phyloP scores from a whole-genome alignment of 257 asterid genomes.

The Solanum medicagineum region DNA sequence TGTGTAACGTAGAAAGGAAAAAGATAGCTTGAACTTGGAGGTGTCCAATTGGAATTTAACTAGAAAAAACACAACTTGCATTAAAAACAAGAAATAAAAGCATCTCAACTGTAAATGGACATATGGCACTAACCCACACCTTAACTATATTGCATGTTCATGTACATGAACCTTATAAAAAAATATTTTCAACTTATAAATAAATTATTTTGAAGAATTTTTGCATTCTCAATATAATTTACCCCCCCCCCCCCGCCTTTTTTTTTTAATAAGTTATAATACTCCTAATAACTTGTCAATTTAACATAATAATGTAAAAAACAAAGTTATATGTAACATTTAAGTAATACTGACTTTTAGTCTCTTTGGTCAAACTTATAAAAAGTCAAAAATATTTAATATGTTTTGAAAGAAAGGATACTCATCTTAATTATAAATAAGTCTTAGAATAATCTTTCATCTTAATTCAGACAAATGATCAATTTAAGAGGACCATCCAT shows the following conservation, averaged over 20 bases:
- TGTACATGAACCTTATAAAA: background rate
- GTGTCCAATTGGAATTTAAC: background rate
- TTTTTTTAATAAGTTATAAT: background rate
- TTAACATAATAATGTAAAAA: background rate
- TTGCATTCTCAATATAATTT: too few relatives aligned
- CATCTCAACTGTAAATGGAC: slow-evolving; percentile 1
- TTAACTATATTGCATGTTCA: background rate
- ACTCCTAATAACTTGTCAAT: background rate
- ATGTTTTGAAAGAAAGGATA: background rate
- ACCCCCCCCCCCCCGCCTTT: too few relatives aligned
- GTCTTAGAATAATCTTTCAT: too few relatives aligned
- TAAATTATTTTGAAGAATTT: too few relatives aligned
- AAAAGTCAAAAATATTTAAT: too few relatives aligned
- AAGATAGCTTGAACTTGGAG: background rate
- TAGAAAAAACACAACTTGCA: background rate
- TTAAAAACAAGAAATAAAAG: background rate
- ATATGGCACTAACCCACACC: background rate
- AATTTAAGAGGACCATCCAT: too few relatives aligned
- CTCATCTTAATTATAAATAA: too few relatives aligned
- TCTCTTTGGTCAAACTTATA: background rate
- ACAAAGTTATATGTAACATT: background rate
- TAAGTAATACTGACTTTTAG: too few relatives aligned
- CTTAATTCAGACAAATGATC: too few relatives aligned
- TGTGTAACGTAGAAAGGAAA: background rate
- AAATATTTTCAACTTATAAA: background rate